phyloP scores from a whole-genome alignment of 768 basidiomycete genomes.

The Boletus reticuloceps region DNA sequence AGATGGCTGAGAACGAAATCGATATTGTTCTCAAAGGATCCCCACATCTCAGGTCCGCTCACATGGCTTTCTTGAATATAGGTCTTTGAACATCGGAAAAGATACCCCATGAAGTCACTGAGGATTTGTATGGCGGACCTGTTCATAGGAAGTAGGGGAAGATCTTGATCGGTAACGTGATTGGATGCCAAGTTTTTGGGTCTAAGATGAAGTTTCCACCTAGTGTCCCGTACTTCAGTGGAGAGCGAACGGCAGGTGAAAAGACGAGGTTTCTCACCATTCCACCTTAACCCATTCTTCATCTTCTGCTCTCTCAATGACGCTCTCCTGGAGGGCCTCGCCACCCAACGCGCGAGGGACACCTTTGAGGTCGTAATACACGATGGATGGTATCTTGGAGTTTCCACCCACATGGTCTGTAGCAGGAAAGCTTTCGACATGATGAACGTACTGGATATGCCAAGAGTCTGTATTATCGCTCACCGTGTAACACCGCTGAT shows the following conservation, averaged over 20 bases:
- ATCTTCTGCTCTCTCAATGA: slow-evolving; percentile 40
- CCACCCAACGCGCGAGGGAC: slow-evolving; percentile 42
- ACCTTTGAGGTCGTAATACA: slow-evolving; percentile 45
- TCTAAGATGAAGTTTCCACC: slow-evolving; percentile 38
- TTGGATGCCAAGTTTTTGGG: slow-evolving; percentile 22
- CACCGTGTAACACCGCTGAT: slow-evolving; percentile 24
- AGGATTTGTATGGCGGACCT: slow-evolving; percentile 44
- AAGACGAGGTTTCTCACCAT: slow-evolving; percentile 24
- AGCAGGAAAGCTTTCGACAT: slow-evolving; percentile 41
- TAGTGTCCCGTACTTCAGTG: slow-evolving; percentile 10
- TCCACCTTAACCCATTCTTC: slow-evolving; percentile 30
- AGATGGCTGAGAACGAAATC: slow-evolving; percentile 49
- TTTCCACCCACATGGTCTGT: slow-evolving; percentile 45
- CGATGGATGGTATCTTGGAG: slow-evolving; percentile 49
- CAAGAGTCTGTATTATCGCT: neutral
- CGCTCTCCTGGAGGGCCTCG: slow-evolving; percentile 40
- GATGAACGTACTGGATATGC: neutral
- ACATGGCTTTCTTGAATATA: slow-evolving; percentile 48
- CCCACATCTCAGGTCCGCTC: slow-evolving; percentile 41
- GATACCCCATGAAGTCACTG: slow-evolving; percentile 48
- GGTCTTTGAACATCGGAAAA: slow-evolving; percentile 39
- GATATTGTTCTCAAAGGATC: slow-evolving; percentile 37
- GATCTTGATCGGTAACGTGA: slow-evolving; percentile 30
- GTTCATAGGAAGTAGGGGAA: slow-evolving; percentile 42
- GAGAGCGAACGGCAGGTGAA: neutral